A percentile compares a stretch with the other conserved stretches of the same genome.
phyloP scores from a whole-genome alignment of 2,329 filamentous ascomycete species.

The Exophiala xenobiotica region DNA sequence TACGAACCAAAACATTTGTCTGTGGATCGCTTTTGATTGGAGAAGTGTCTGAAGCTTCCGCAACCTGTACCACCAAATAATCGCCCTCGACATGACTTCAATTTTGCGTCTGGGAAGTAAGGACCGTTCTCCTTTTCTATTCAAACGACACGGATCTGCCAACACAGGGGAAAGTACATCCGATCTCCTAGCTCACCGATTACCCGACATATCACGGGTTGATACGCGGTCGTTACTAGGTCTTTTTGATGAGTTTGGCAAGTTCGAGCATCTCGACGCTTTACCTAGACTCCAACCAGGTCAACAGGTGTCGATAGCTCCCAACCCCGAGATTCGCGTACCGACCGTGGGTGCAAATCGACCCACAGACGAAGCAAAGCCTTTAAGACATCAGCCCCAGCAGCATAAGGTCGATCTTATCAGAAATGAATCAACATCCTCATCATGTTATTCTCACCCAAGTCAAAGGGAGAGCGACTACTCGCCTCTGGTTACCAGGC shows the following conservation, averaged over 20 bases:
- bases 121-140: conserved; percentile 26
- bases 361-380: neutral
- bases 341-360: neutral
- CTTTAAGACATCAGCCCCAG: conserved; percentile 5
- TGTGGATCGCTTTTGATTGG: conserved; percentile 12
- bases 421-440: conserved; percentile 27
- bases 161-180: conserved; percentile 9
- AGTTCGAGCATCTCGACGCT: conserved; percentile 9
- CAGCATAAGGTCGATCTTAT: conserved; percentile 14
- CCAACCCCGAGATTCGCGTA: neutral
- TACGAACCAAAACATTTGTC: conserved; percentile 6
- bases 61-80: conserved; percentile 9
- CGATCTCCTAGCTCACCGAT: conserved; percentile 11
- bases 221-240: conserved; percentile 25
- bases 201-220: conserved; percentile 24
- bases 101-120: conserved; percentile 24
- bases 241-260: conserved; percentile 25
- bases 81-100: conserved; percentile 20
- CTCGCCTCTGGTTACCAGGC: conserved; percentile 24
- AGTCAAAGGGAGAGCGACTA: conserved; percentile 21
- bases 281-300: neutral
- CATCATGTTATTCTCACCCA: conserved; percentile 25
- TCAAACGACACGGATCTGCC: conserved; percentile 17
- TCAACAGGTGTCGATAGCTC: neutral
- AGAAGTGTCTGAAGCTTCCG: no score